Evolutionary conservation across 83 land plant genomes (phyloP).

Genomic region (Picea engelmannii): DNA sequence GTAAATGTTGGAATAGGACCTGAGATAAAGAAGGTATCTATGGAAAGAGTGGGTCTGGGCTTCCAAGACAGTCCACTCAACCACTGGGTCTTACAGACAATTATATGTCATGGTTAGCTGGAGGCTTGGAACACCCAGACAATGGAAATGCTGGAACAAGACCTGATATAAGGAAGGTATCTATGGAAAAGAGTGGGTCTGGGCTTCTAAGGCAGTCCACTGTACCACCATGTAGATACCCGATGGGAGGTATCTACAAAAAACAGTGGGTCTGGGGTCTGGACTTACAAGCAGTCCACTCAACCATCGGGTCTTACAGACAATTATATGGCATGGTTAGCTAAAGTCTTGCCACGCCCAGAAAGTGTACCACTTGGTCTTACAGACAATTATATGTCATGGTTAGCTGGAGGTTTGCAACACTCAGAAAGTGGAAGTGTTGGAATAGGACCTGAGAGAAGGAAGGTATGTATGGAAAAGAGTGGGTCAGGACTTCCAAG

Average conservation of each 20-base stretch:
- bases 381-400: background rate
- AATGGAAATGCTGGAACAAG: background rate
- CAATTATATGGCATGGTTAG: background rate
- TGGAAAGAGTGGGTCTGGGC: too few species aligned
- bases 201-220: background rate
- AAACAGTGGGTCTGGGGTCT: too few species aligned
- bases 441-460: background rate
- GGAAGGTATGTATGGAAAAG: background rate
- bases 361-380: background rate
- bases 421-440: background rate
- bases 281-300: too few species aligned
- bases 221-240: background rate
- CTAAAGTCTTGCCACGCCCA: background rate
- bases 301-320: too few species aligned
- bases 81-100: background rate
- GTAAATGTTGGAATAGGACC: background rate
- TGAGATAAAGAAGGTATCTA: background rate
- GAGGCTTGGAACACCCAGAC: background rate
- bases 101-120: background rate
- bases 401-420: constrained; percentile 4
- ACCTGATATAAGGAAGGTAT: background rate
- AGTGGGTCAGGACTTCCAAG: background rate
- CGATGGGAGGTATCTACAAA: too few species aligned
- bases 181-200: background rate
- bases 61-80: background rate